phyloP scores from a whole-genome alignment of 495 filamentous ascomycete species.

The Pyrenula aspistea region DNA sequence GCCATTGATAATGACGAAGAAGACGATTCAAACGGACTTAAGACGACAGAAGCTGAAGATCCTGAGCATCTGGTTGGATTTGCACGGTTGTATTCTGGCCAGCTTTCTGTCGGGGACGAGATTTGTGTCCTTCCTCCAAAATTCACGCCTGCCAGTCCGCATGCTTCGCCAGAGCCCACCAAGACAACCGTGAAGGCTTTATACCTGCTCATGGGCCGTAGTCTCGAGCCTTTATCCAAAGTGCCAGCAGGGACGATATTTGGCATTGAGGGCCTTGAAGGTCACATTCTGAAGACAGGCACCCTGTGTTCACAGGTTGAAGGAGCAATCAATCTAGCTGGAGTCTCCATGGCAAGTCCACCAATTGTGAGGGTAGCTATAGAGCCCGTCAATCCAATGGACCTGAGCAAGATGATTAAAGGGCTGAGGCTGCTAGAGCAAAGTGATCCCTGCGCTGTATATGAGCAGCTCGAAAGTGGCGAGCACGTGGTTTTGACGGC shows the following conservation, averaged over 20 bases:
- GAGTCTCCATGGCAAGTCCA: slow-evolving; percentile 60
- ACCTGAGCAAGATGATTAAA: slow-evolving; percentile 85
- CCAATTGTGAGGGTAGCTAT: slow-evolving; percentile 94
- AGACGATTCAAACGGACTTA: slow-evolving; percentile 9
- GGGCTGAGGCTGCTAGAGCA: slow-evolving; percentile 83
- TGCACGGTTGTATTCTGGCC: slow-evolving; percentile 85
- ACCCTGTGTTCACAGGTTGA: slow-evolving; percentile 83
- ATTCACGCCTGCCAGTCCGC: slow-evolving; percentile 70
- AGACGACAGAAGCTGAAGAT: slow-evolving; percentile 27
- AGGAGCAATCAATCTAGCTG: slow-evolving; percentile 87
- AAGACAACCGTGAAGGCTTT: slow-evolving; percentile 78
- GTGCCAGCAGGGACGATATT: slow-evolving; percentile 93
- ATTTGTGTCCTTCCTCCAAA: slow-evolving; percentile 88
- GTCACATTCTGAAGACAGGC: slow-evolving; percentile 84
- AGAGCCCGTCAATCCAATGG: slow-evolving; percentile 76
- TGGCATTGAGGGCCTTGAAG: slow-evolving; percentile 87
- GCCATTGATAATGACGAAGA: slow-evolving; percentile 42
- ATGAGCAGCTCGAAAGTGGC: slow-evolving; percentile 83
- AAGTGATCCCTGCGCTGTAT: slow-evolving; percentile 90
- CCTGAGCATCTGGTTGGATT: slow-evolving; percentile 90
- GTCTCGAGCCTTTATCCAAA: slow-evolving; percentile 67
- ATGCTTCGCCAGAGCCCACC: slow-evolving; percentile 62
- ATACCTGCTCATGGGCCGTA: slow-evolving; percentile 92
- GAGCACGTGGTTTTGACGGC: slow-evolving; percentile 94
- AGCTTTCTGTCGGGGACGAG: slow-evolving; percentile 74